Percentiles rank a stretch among this genome's conserved stretches.
phyloP scores from a whole-genome alignment of 345 rosid genomes.

The Microcos paniculata region DNA sequence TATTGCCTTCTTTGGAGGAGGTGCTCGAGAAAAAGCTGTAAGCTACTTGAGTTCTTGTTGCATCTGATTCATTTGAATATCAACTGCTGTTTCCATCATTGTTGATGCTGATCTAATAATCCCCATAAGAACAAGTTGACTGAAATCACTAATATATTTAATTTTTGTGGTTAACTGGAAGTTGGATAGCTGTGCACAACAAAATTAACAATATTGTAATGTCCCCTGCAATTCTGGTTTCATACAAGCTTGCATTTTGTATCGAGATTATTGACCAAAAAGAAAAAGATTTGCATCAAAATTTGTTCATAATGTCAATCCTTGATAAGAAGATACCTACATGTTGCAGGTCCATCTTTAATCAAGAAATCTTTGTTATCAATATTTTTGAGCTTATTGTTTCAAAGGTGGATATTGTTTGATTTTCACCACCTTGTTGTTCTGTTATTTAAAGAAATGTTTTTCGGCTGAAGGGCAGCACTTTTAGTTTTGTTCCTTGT shows the following conservation, averaged over 20 bases:
- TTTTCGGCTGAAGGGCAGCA: not conserved
- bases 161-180: not conserved
- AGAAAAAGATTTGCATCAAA: not conserved
- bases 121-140: not conserved
- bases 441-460: not conserved
- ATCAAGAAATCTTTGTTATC: not conserved
- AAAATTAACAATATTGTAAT: not conserved
- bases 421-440: not conserved
- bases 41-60: constrained; percentile 33
- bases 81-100: not conserved
- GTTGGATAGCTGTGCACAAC: not conserved
- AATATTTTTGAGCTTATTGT: not conserved
- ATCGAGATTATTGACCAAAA: too few species aligned
- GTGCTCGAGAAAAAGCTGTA: constrained; percentile 96
- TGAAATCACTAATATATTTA: not conserved
- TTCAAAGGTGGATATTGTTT: not conserved
- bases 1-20: constrained; percentile 99
- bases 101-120: not conserved
- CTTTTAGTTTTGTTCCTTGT: not conserved
- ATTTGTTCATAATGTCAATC: not conserved
- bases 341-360: not conserved
- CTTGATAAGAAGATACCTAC: not conserved
- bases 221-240: not conserved
- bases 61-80: constrained; percentile 1
- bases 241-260: not conserved